Conservation (phyloP, 768 basidiomycete genomes). For the Phanerodontia chrysosporium region DNA sequence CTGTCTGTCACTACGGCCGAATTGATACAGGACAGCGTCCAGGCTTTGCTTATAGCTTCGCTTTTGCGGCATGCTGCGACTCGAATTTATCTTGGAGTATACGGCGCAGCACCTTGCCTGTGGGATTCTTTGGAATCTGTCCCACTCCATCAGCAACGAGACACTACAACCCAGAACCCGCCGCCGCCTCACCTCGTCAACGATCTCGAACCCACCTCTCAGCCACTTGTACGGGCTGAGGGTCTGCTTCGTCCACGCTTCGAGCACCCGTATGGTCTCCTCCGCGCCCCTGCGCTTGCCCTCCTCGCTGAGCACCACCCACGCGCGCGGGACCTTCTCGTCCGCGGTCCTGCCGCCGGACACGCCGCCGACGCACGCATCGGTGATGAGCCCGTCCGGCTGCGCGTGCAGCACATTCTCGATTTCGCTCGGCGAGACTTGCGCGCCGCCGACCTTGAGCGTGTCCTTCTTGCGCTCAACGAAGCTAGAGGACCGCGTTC, state of each 20-base stretch:
- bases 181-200: slow-evolving; percentile 47
- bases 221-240: slow-evolving; percentile 77
- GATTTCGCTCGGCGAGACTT: slow-evolving; percentile 82
- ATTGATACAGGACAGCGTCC: no score
- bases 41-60: slow-evolving; percentile 7
- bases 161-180: background rate
- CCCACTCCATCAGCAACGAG: background rate
- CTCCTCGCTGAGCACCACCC: slow-evolving; percentile 60
- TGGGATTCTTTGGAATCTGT: slow-evolving; percentile 71
- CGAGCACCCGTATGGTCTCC: slow-evolving; percentile 42
- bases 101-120: slow-evolving; percentile 67
- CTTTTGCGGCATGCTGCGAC: background rate
- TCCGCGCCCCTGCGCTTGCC: slow-evolving; percentile 48
- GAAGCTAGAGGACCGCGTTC: slow-evolving; percentile 40
- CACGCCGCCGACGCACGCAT: slow-evolving; percentile 72
- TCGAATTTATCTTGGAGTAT: slow-evolving; percentile 49
- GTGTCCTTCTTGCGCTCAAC: slow-evolving; percentile 80
- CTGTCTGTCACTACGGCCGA: no score
- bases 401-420: slow-evolving; percentile 62
- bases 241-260: slow-evolving; percentile 56
- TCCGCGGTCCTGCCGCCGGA: slow-evolving; percentile 64
- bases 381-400: slow-evolving; percentile 55
- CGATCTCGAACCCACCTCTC: slow-evolving; percentile 66
- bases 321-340: slow-evolving; percentile 74
- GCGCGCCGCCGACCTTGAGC: slow-evolving; percentile 73